These are phyloP conservation scores for Lentinula lateritia DNA, from an alignment of 768 basidiomycete genomes.

Conservation along the genomic window DNA sequence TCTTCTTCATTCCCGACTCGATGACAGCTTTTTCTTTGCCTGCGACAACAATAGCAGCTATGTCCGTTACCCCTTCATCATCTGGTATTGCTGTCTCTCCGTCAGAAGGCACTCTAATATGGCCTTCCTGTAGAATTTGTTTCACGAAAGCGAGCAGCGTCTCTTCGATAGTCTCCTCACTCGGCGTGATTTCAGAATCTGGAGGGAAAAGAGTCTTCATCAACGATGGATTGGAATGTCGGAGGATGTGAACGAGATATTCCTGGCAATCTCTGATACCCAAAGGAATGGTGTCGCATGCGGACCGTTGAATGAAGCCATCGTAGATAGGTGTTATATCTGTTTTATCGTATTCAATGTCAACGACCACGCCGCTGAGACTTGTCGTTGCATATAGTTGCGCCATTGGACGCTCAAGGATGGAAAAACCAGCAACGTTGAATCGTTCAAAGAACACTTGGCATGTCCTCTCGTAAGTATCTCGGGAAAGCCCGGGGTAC, in stretches of 20 bases:
- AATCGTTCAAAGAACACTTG: slow-evolving; percentile 91
- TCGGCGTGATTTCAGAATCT: slow-evolving; percentile 30
- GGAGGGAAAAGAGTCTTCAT: slow-evolving; percentile 53
- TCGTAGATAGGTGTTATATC: slow-evolving; percentile 79
- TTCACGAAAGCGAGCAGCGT: slow-evolving; percentile 60
- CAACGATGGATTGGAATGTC: slow-evolving; percentile 55
- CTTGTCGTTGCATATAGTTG: slow-evolving; percentile 76
- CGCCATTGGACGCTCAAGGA: slow-evolving; percentile 79
- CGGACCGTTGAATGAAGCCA: slow-evolving; percentile 52
- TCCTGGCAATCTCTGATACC: slow-evolving; percentile 70
- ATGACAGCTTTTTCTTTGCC: slow-evolving; percentile 91
- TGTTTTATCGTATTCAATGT: slow-evolving; percentile 71
- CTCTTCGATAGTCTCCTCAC: slow-evolving; percentile 39
- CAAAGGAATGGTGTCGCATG: slow-evolving; percentile 51
- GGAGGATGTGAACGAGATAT: slow-evolving; percentile 71
- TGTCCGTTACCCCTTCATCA: slow-evolving; percentile 85
- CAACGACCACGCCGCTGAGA: slow-evolving; percentile 72
- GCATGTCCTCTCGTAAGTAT: slow-evolving; percentile 65
- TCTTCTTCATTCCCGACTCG: slow-evolving; percentile 78
- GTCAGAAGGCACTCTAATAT: slow-evolving; percentile 68
- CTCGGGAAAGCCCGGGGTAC: slow-evolving; percentile 56
- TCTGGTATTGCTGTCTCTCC: slow-evolving; percentile 64
- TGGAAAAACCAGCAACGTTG: slow-evolving; percentile 78
- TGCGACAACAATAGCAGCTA: slow-evolving; percentile 84
- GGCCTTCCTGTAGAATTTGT: slow-evolving; percentile 57